Base-by-base conservation (phyloP, 805 yeast species). In the Blastobotrys robertii region DNA sequence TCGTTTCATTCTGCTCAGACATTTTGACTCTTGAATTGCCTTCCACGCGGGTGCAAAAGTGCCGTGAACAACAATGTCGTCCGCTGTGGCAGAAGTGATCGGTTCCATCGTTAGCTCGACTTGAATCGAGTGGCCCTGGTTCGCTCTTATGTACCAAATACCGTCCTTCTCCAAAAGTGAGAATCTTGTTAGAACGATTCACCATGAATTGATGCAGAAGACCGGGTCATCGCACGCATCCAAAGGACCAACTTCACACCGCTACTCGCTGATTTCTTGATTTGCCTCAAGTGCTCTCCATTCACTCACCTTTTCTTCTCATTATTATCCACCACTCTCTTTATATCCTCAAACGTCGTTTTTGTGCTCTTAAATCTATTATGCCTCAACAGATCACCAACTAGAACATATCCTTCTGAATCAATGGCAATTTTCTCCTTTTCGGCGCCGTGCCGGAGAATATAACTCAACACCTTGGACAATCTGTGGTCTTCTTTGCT, bases 111-210 rank as follows among this genome's bases (percentile, higher is more conserved):
- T 68, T 11, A 72, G 69, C 14, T 65, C 70, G 25, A 46, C 46
- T 3, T 67, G 66, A 4, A 90, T 63, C 0, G 94, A 78, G 60
- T 92, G 98, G 3, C 98, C 98, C 61, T 92, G 98, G 41, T 81
- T 80, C 3, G 98, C 97, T 57, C 97, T 76, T n/a, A 90, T 75
- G 30, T 38, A 48, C 54, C 56, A 51, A 8, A 41, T 37, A n/a
- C 44, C 35, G 7, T 45, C 48, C 8, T 52, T 52, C 14, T 39
- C 39, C 16, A 13, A 11, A 19, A 38, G 13, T 12, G 16, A 25
- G 25, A 38, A 28, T 37, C 44, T 19, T 29, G 34, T 16, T 33
- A 28, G 29, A 9, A 87, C n/a, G n/a, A n/a, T n/a, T n/a, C n/a
- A n/a, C n/a, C n/a, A n/a, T n/a, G n/a, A n/a, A n/a, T n/a, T n/a